Evolutionary conservation across 306 rosid genomes (phyloP).

Genomic region (Gastrolobium villosum): DNA sequence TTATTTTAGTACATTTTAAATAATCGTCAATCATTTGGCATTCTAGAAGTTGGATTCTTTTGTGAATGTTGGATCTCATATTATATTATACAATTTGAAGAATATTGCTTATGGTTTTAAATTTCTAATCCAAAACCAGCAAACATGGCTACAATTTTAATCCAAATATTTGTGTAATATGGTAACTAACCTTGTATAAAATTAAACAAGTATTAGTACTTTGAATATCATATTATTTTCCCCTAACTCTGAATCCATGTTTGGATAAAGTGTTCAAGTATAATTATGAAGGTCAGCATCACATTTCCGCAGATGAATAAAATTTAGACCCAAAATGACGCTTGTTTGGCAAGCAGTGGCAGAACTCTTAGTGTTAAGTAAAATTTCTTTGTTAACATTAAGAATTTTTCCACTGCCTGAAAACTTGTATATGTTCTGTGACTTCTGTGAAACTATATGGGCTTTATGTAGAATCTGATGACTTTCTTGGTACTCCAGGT

Average conservation of each 20-base stretch:
- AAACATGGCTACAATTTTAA: constrained; percentile 26
- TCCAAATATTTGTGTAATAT: constrained; percentile 17
- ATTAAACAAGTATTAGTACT: neutral
- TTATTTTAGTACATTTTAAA: constrained; percentile 29
- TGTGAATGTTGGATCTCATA: neutral
- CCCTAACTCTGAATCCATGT: neutral
- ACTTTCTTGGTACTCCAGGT: constrained; percentile 63
- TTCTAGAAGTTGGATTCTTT: constrained; percentile 21
- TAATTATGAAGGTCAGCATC: neutral
- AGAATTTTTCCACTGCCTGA: neutral
- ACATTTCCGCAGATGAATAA: neutral
- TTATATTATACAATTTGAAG: constrained; percentile 24
- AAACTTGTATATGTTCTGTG: constrained; percentile 21
- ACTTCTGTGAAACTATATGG: constrained; percentile 21
- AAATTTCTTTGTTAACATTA: constrained; percentile 10
- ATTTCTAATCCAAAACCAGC: neutral
- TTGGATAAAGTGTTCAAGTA: constrained; percentile 19
- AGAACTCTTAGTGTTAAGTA: neutral
- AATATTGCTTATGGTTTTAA: constrained; percentile 36
- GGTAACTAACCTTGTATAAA: neutral
- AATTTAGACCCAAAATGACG: neutral
- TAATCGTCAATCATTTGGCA: constrained; percentile 13
- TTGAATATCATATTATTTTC: constrained; percentile 7
- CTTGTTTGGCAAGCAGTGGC: neutral
- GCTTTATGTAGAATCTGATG: constrained; percentile 31